Evolutionary conservation across 257 asterid species (phyloP), one percentile per base, ranked within the genome.

Genomic region (Anisodus tanguticus): DNA sequence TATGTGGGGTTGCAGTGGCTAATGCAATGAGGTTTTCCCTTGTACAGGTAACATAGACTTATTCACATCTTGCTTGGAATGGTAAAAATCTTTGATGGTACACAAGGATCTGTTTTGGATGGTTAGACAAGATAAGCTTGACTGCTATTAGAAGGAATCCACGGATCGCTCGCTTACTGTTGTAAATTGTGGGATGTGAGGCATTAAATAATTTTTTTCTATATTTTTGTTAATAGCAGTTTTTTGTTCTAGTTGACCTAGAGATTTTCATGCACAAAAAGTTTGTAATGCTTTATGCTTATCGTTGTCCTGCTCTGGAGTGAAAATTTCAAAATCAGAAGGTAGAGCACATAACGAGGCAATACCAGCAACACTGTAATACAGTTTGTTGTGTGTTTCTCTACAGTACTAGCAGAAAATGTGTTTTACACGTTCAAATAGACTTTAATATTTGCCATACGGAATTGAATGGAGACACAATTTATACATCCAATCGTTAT

Each of bases 11-110:
- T 62, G 68, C 37, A 62, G 68, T 62, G 68, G 37, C 35, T 19
- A 62, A 19, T 4, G 2, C 37, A 22, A 9, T 17, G 64, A 59
- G 26, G 31, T 59, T 16, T 59, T 13, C 26, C 81, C 64, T 53
- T 77, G 82, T 77, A 77, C 82, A 77, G 82, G 82, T 77, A 77
- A 77, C 19, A 77, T 53, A 77, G 64, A 53, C 26, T 17, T 54
- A 22, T 53, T 22, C 9, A 17, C 43, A 11, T 53, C 64, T 22
- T 53, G 26, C 63, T 51, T 26, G 4, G 5, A 53, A 15, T 77
- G 64, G 43, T 26, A 13, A 47, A 41, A 41, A 68, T 39, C 53
- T 69, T 69, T 16, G 77, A 39, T 69, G 77, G 1, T 69, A 4
- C n/a, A 6, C 47, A 53, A 12, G 51, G 64, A 76, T 76, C 81